phyloP scores from a whole-genome alignment of 169 alveolate genomes.

The Eimeria praecox region DNA sequence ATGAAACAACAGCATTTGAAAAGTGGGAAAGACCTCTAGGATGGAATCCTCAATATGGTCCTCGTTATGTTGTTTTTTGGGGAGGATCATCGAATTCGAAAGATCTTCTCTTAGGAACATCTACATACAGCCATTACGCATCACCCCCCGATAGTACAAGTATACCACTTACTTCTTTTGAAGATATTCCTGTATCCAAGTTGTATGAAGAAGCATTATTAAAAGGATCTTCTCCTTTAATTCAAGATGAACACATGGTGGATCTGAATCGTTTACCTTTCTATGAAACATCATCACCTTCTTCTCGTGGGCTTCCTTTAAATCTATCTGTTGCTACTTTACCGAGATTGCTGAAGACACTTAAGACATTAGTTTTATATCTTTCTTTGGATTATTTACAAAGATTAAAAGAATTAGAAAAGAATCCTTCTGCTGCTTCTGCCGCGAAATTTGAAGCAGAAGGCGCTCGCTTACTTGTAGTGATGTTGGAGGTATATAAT shows the following conservation, averaged over 20 bases:
- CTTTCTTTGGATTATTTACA: not conserved
- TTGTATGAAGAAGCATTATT: not conserved
- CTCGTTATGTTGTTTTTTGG: constrained; percentile 58
- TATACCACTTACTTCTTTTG: not conserved
- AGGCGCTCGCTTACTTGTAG: constrained; percentile 19
- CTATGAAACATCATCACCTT: not conserved
- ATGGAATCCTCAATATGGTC: constrained; percentile 58
- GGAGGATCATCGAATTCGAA: not conserved
- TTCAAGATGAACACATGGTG: not conserved
- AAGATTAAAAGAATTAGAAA: not conserved
- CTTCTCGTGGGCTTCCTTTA: not conserved
- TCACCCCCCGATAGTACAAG: not conserved
- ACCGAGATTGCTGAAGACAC: not conserved
- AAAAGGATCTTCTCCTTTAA: not conserved
- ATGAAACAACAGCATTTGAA: not conserved
- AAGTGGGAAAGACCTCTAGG: constrained; percentile 62
- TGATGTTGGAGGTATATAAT: not conserved
- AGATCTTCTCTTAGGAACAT: constrained; percentile 18
- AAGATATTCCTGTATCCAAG: not conserved
- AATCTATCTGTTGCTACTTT: not conserved
- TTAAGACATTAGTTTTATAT: not conserved
- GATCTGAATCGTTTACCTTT: not conserved
- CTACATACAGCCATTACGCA: constrained; percentile 6
- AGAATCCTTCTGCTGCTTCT: not conserved
- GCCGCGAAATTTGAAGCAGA: constrained; percentile 39